Conservation (phyloP, 2,329 filamentous ascomycete genomes). For the Cladosporium sp. region DNA sequence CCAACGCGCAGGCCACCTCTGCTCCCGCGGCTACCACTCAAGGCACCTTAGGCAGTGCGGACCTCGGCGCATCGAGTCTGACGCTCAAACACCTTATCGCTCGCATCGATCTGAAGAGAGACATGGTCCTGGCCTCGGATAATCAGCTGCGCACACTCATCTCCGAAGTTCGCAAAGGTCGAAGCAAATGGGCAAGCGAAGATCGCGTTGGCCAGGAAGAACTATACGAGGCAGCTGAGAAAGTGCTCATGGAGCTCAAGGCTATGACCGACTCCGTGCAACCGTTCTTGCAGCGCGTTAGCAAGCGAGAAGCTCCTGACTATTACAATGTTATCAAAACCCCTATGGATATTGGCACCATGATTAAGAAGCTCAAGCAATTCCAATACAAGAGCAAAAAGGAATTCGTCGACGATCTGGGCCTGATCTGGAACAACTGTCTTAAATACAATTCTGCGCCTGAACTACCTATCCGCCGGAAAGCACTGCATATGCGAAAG, state of each 20-base stretch:
- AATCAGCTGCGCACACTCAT: constrained; percentile 87
- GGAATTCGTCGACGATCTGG: constrained; percentile 89
- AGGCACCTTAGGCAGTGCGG: constrained; percentile 86
- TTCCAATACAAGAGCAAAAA: constrained; percentile 62
- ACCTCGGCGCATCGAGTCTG: constrained; percentile 90
- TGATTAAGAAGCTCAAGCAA: constrained; percentile 94
- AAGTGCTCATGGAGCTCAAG: constrained; percentile 94
- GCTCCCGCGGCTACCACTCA: constrained; percentile 59
- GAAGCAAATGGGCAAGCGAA: constrained; percentile 98
- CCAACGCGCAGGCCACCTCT: constrained; percentile 52
- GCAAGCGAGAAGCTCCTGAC: constrained; percentile 94
- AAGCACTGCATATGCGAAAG: constrained; percentile 94
- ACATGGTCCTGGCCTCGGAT: constrained; percentile 85
- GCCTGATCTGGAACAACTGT: constrained; percentile 96
- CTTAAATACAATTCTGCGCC: constrained; percentile 91
- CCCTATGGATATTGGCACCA: constrained; percentile 94
- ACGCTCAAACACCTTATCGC: constrained; percentile 96
- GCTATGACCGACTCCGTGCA: constrained; percentile 95
- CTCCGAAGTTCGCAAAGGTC: constrained; percentile 95
- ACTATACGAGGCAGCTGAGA: constrained; percentile 92
- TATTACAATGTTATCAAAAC: constrained; percentile 93
- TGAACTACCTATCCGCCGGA: constrained; percentile 79
- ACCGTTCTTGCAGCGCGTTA: constrained; percentile 90
- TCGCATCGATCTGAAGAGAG: constrained; percentile 86
- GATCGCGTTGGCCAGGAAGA: constrained; percentile 97